Conservation (phyloP, 2,329 filamentous ascomycete species). For the Penicillium thymicola region DNA sequence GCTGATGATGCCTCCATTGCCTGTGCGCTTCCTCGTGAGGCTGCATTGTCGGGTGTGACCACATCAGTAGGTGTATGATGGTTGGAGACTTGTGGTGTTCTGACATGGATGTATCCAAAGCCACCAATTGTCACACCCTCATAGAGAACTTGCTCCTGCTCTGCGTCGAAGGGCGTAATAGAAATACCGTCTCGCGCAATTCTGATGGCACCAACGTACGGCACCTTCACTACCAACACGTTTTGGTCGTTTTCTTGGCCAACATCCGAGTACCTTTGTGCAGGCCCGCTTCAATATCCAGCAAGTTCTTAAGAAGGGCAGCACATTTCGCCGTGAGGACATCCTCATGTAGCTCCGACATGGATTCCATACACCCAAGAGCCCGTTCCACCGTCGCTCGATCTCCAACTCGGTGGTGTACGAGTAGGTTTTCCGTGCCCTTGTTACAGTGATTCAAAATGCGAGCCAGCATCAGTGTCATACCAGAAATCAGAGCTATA, state of each 20-base stretch:
- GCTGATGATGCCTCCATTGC: not conserved
- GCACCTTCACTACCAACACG: not conserved
- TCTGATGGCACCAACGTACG: not conserved
- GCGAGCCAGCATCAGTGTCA: constrained; percentile 41
- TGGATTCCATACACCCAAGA: constrained; percentile 34
- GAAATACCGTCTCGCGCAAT: not conserved
- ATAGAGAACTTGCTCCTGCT: not conserved
- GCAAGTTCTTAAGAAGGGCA: constrained; percentile 30
- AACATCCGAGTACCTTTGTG: constrained; percentile 7
- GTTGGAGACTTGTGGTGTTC: not conserved
- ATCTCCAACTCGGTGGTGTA: constrained; percentile 41
- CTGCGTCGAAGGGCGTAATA: not conserved
- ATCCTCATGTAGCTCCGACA: constrained; percentile 30
- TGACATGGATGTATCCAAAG: not conserved
- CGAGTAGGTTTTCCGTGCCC: constrained; percentile 25
- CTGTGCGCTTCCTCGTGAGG: not conserved
- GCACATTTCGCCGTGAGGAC: constrained; percentile 28
- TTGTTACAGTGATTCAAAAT: constrained; percentile 29
- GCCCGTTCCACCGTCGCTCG: constrained; percentile 38
- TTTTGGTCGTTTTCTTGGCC: constrained; percentile 1
- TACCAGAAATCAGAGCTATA: constrained; percentile 37
- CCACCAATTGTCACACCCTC: not conserved
- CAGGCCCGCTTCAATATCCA: constrained; percentile 31
- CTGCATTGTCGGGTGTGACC: not conserved
- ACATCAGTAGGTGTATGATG: not conserved